Conservation (phyloP, 352 stramenopile genomes). For the Phytophthora pisi region DNA sequence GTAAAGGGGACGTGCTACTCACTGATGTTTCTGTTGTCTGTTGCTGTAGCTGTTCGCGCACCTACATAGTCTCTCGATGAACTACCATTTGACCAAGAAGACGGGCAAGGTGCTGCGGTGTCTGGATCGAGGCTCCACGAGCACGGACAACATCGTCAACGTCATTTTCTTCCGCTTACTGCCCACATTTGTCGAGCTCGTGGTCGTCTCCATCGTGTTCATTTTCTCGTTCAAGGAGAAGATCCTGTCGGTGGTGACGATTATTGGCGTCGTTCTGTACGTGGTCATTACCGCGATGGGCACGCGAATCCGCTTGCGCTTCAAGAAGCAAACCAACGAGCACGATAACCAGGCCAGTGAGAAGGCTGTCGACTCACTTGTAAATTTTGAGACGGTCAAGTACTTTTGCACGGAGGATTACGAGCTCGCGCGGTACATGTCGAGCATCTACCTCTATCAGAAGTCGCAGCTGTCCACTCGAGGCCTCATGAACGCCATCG, state of each 20-base stretch:
- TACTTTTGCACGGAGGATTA: conserved; percentile 96
- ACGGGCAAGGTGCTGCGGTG: conserved; percentile 95
- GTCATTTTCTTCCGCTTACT: conserved; percentile 97
- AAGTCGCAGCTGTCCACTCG: conserved; percentile 89
- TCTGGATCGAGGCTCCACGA: conserved; percentile 86
- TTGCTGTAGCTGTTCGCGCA: conserved; percentile 88
- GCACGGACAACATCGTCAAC: conserved; percentile 94
- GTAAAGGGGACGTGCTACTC: no score
- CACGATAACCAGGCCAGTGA: conserved; percentile 97
- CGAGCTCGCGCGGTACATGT: conserved; percentile 82
- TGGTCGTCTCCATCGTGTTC: conserved; percentile 92
- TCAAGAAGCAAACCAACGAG: conserved; percentile 93
- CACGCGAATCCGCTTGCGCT: conserved; percentile 73
- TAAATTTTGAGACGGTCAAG: conserved; percentile 98
- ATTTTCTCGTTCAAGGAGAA: conserved; percentile 93
- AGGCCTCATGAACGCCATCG: conserved; percentile 92
- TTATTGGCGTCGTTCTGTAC: conserved; percentile 94
- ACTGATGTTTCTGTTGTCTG: background rate
- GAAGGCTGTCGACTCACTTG: conserved; percentile 95
- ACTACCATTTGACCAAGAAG: conserved; percentile 98
- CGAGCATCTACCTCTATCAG: conserved; percentile 90
- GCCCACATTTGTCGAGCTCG: conserved; percentile 94
- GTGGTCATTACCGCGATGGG: conserved; percentile 90
- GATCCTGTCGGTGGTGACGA: conserved; percentile 82
- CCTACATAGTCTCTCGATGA: conserved; percentile 94